phyloP scores from a whole-genome alignment of 2,329 filamentous ascomycete genomes.

The Penicillium sp. region DNA sequence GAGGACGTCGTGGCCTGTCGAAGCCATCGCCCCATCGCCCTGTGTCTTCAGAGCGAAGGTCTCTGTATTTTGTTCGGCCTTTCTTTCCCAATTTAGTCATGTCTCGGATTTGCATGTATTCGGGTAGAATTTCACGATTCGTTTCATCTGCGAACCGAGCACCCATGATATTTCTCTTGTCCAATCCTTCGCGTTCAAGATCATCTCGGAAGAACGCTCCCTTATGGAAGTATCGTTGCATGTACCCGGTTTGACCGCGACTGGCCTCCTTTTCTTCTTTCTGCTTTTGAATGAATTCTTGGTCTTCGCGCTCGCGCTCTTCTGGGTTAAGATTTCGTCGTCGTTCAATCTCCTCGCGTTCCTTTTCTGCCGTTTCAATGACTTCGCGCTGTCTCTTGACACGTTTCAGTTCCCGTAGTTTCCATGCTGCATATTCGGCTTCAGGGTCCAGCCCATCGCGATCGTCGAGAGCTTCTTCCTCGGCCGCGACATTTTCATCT shows the following conservation, averaged over 20 bases:
- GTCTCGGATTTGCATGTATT: slow-evolving; percentile 89
- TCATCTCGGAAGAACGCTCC: slow-evolving; percentile 93
- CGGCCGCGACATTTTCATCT: slow-evolving; percentile 57
- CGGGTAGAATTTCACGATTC: slow-evolving; percentile 77
- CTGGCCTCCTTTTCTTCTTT: slow-evolving; percentile 69
- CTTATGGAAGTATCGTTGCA: slow-evolving; percentile 97
- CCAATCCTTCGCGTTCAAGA: slow-evolving; percentile 68
- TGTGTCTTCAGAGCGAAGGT: slow-evolving; percentile 86
- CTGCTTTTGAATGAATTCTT: slow-evolving; percentile 70
- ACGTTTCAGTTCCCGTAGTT: slow-evolving; percentile 82
- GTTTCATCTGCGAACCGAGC: slow-evolving; percentile 78
- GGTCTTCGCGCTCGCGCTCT: slow-evolving; percentile 81
- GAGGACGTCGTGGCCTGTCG: slow-evolving; percentile 22
- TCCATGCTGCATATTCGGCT: slow-evolving; percentile 89
- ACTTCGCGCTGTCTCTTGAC: slow-evolving; percentile 81
- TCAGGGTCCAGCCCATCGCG: slow-evolving; percentile 81
- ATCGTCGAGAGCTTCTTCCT: slow-evolving; percentile 76
- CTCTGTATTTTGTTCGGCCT: slow-evolving; percentile 83
- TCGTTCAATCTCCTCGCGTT: slow-evolving; percentile 84
- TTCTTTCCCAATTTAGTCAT: slow-evolving; percentile 92
- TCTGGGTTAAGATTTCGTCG: slow-evolving; percentile 80
- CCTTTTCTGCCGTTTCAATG: slow-evolving; percentile 78
- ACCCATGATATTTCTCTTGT: slow-evolving; percentile 81
- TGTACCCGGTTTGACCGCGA: slow-evolving; percentile 77
- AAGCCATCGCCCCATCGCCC: slow-evolving; percentile 65